Percentiles rank a stretch among this genome's conserved stretches.
phyloP scores from a whole-genome alignment of 2,329 filamentous ascomycete species.

The Verticillium tricorpus region DNA sequence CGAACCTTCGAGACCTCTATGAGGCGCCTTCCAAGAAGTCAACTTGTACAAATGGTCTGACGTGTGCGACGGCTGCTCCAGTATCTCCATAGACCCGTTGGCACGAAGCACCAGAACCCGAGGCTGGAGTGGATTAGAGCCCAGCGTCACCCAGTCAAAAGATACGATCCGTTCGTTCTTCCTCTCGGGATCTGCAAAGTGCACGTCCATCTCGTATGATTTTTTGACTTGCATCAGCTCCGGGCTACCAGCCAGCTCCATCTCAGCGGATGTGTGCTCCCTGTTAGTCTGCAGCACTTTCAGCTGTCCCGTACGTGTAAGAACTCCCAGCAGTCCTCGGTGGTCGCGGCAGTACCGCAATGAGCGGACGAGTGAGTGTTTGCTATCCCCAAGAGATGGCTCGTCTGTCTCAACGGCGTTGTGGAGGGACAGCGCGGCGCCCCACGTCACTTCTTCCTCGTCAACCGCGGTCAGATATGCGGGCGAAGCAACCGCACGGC shows the following conservation, averaged over 20 bases:
- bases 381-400: constrained; percentile 45
- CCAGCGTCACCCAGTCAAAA: constrained; percentile 62
- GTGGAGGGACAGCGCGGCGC: constrained; percentile 54
- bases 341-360: constrained; percentile 60
- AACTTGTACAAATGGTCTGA: constrained; percentile 56
- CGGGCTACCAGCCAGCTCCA: constrained; percentile 41
- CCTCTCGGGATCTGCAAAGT: constrained; percentile 45
- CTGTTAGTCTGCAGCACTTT: constrained; percentile 56
- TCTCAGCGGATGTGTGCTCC: constrained; percentile 41
- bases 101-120: constrained; percentile 56
- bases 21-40: constrained; percentile 55
- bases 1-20: constrained; percentile 51
- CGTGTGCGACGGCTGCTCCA: constrained; percentile 56
- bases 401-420: constrained; percentile 52
- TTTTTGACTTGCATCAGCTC: constrained; percentile 56
- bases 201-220: constrained; percentile 59
- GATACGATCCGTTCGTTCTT: constrained; percentile 60
- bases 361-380: constrained; percentile 57
- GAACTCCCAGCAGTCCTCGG: constrained; percentile 54
- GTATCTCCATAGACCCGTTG: constrained; percentile 56
- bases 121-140: constrained; percentile 49
- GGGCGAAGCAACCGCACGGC: constrained; percentile 46
- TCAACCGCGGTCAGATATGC: constrained; percentile 55
- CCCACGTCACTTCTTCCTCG: constrained; percentile 58
- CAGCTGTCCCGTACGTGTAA: constrained; percentile 60